These are phyloP conservation scores for Psilocybe cyanescens DNA, from an alignment of 768 basidiomycete genomes.

Conservation along the genomic window DNA sequence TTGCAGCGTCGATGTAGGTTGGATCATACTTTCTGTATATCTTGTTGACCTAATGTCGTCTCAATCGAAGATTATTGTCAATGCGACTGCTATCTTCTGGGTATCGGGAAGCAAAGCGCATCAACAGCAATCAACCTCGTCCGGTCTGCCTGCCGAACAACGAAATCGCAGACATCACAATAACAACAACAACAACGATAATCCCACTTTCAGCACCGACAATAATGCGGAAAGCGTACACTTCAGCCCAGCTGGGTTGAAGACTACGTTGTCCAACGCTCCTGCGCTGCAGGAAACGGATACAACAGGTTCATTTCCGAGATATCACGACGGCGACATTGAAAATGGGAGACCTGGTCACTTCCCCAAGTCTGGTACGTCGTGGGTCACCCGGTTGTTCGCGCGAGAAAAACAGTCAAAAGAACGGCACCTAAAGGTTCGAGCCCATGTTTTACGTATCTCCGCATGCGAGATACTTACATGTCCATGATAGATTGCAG, in stretches of 20 bases:
- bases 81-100: conserved; percentile 52
- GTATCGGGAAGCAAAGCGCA: conserved; percentile 30
- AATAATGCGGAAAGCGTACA: conserved; percentile 6
- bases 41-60: not conserved
- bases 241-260: conserved; percentile 5
- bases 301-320: conserved; percentile 12
- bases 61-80: conserved; percentile 44
- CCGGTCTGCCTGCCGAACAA: conserved; percentile 10
- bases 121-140: conserved; percentile 5
- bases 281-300: not conserved
- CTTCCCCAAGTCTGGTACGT: conserved; percentile 7
- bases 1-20: conserved; percentile 36
- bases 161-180: conserved; percentile 5
- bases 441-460: not conserved
- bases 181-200: not conserved
- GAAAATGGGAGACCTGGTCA: conserved; percentile 8
- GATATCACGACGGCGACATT: conserved; percentile 11
- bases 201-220: conserved; percentile 7
- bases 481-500: conserved; percentile 21
- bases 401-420: conserved; percentile 3
- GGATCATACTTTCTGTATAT: not conserved
- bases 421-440: conserved; percentile 15
- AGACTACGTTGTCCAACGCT: conserved; percentile 3
- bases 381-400: conserved; percentile 21
- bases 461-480: not conserved